Conservation (phyloP, 805 yeast species). For the Yamadazyma sp. region DNA sequence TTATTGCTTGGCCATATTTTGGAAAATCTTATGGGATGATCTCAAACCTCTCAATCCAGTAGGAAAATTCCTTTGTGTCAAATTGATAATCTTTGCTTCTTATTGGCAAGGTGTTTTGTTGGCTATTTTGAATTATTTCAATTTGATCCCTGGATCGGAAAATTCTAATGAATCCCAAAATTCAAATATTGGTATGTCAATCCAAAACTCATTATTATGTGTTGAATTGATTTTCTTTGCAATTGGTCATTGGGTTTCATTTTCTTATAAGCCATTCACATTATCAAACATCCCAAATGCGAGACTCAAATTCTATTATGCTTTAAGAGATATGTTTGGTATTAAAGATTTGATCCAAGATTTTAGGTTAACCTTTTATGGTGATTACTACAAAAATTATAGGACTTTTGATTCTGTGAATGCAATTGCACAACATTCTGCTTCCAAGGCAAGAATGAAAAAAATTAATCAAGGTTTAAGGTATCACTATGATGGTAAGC, state of each 20-base stretch:
- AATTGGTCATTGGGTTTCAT: constrained; percentile 82
- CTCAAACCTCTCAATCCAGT: constrained; percentile 79
- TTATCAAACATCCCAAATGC: constrained; percentile 62
- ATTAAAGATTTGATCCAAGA: constrained; percentile 76
- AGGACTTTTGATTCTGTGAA: constrained; percentile 80
- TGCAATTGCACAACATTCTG: constrained; percentile 64
- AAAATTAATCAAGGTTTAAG: constrained; percentile 81
- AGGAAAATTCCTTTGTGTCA: constrained; percentile 90
- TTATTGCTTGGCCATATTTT: constrained; percentile 82
- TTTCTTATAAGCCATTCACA: constrained; percentile 72
- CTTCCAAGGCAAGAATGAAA: constrained; percentile 58
- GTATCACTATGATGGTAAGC: constrained; percentile 72
- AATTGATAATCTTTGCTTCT: constrained; percentile 92
- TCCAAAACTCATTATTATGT: constrained; percentile 78
- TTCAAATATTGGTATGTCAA: constrained; percentile 49
- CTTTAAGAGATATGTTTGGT: constrained; percentile 75
- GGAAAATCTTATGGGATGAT: constrained; percentile 85
- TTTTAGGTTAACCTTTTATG: constrained; percentile 65
- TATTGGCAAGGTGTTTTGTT: constrained; percentile 89
- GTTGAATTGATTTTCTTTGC: constrained; percentile 85
- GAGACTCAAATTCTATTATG: constrained; percentile 56
- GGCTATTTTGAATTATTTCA: constrained; percentile 48
- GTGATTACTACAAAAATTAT: constrained; percentile 70
- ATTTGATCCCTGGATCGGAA: constrained; percentile 39
- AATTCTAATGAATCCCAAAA: constrained; percentile 19